These are phyloP conservation scores for Pholiota adiposa DNA, from an alignment of 1,284 basidiomycete species.

Conservation along the genomic window DNA sequence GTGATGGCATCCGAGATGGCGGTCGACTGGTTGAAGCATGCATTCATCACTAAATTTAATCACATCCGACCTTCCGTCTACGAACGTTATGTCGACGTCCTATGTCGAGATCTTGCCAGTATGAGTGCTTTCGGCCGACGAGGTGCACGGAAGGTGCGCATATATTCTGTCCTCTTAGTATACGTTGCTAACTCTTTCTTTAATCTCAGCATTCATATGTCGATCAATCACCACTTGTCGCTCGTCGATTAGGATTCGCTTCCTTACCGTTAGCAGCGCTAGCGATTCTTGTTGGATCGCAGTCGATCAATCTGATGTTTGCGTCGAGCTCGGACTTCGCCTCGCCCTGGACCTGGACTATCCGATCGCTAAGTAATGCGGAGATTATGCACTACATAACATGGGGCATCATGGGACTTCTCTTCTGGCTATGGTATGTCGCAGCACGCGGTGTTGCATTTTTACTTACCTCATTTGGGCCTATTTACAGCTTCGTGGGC, in stretches of 20 bases:
- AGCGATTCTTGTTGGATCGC: conserved; percentile 86
- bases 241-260: conserved; percentile 92
- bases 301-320: conserved; percentile 74
- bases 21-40: conserved; percentile 99
- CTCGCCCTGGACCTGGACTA: conserved; percentile 45
- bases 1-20: conserved; percentile 93
- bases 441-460: not conserved
- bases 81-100: conserved; percentile 93
- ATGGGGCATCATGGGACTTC: conserved; percentile 65
- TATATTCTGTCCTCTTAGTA: not conserved
- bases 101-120: conserved; percentile 92
- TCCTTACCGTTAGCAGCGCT: conserved; percentile 92
- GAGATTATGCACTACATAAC: conserved; percentile 62
- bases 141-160: conserved; percentile 68
- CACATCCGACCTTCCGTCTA: conserved; percentile 96
- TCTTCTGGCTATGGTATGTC: conserved; percentile 83
- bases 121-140: conserved; percentile 74
- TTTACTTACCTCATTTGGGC: not conserved
- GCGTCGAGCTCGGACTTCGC: conserved; percentile 48
- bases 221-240: conserved; percentile 94
- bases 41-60: conserved; percentile 98
- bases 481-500: conserved; percentile 65
- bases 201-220: conserved; percentile 79
- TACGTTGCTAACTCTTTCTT: conserved; percentile 10
- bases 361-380: conserved; percentile 47